A percentile compares a stretch with the other conserved stretches of the same genome.
These are phyloP conservation scores for Suillus brevipes DNA, from an alignment of 768 basidiomycete genomes.

Conservation along the genomic window DNA sequence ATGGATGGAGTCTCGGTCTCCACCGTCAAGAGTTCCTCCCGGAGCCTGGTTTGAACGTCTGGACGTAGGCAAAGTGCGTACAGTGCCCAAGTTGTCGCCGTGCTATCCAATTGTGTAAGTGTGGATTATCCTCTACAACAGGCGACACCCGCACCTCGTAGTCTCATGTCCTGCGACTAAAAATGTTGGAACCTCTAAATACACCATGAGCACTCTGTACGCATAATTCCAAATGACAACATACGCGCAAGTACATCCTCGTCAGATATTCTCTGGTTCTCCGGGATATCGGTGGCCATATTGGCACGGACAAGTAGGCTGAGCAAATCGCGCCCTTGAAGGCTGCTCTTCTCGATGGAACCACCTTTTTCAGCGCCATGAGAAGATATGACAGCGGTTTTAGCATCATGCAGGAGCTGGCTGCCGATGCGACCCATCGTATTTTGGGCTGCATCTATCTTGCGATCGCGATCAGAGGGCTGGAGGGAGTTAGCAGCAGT, in stretches of 20 bases:
- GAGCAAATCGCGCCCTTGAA: slow-evolving; percentile 53
- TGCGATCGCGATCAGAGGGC: slow-evolving; percentile 23
- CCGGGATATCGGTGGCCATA: slow-evolving; percentile 57
- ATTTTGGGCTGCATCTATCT: slow-evolving; percentile 28
- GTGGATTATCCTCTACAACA: neutral
- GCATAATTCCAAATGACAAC: slow-evolving; percentile 17
- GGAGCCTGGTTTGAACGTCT: slow-evolving; percentile 53
- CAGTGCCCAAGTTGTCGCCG: slow-evolving; percentile 58
- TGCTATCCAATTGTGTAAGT: slow-evolving; percentile 17
- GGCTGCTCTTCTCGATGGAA: slow-evolving; percentile 34
- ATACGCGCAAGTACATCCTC: slow-evolving; percentile 59
- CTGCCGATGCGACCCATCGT: slow-evolving; percentile 53
- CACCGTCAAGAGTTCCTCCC: slow-evolving; percentile 54
- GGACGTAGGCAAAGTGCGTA: slow-evolving; percentile 52
- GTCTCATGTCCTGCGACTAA: slow-evolving; percentile 62
- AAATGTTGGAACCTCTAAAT: slow-evolving; percentile 60
- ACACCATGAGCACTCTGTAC: neutral
- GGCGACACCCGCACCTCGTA: slow-evolving; percentile 38
- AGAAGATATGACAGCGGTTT: slow-evolving; percentile 33
- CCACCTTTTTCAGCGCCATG: slow-evolving; percentile 23
- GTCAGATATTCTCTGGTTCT: slow-evolving; percentile 56
- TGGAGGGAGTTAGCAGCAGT: slow-evolving; percentile 9
- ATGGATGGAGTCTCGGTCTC: slow-evolving; percentile 61
- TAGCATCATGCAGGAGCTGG: slow-evolving; percentile 51
- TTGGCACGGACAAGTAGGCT: slow-evolving; percentile 65